Evolutionary conservation across 2,329 filamentous ascomycete genomes (phyloP).

Genomic region (Metarhizium humberi): DNA sequence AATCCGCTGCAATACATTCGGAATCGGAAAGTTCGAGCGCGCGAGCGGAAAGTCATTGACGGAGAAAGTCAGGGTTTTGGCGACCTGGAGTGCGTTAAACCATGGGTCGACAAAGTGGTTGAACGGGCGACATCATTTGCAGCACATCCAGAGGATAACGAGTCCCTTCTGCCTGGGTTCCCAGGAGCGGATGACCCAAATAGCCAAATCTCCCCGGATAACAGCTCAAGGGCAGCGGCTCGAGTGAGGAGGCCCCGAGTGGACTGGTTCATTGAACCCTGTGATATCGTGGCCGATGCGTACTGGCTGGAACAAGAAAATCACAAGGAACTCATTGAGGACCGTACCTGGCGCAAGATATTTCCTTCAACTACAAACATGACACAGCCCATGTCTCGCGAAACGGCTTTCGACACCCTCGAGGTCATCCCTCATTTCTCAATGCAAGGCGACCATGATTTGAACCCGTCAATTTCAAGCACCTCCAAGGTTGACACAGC

Average conservation of each 20-base stretch:
- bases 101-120: slow-evolving; percentile 66
- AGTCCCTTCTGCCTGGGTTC: slow-evolving; percentile 33
- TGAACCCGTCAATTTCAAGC: slow-evolving; percentile 13
- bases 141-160: slow-evolving; percentile 14
- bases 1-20: slow-evolving; percentile 90
- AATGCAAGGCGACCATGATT: slow-evolving; percentile 13
- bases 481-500: slow-evolving; percentile 31
- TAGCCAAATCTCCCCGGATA: slow-evolving; percentile 32
- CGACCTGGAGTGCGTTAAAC: slow-evolving; percentile 59
- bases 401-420: slow-evolving; percentile 17
- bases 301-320: slow-evolving; percentile 81
- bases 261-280: slow-evolving; percentile 77
- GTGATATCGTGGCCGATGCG: slow-evolving; percentile 79
- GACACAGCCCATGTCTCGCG: slow-evolving; percentile 21
- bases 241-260: slow-evolving; percentile 66
- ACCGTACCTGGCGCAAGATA: slow-evolving; percentile 65
- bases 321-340: slow-evolving; percentile 74
- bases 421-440: slow-evolving; percentile 16
- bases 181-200: slow-evolving; percentile 33
- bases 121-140: slow-evolving; percentile 19
- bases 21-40: slow-evolving; percentile 75
- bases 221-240: slow-evolving; percentile 32
- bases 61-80: slow-evolving; percentile 69
- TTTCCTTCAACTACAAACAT: slow-evolving; percentile 39
- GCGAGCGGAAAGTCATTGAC: slow-evolving; percentile 67